These are phyloP conservation scores for Coelastrella sp. DNA, from an alignment of 139 green algal species.

Conservation along the genomic window DNA sequence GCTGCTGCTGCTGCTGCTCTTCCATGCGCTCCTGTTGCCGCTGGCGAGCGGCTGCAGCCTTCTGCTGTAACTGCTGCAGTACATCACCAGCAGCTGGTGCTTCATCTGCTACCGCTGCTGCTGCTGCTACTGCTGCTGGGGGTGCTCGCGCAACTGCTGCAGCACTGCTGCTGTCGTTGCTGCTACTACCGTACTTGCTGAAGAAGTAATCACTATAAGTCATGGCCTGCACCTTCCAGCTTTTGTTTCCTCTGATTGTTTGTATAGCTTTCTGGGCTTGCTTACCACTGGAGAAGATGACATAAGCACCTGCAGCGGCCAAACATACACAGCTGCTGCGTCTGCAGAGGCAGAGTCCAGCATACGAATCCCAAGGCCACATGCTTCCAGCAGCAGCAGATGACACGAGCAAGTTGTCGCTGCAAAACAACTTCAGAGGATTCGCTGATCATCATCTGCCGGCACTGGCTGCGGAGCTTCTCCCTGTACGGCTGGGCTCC, in stretches of 20 bases:
- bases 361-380: background rate
- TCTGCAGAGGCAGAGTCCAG: background rate
- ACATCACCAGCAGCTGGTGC: background rate
- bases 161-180: background rate
- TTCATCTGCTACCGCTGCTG: constrained; percentile 3
- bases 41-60: background rate
- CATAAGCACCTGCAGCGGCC: background rate
- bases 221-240: background rate
- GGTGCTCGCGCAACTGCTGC: background rate
- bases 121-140: background rate
- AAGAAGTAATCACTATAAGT: constrained; percentile 3
- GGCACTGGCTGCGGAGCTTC: no score
- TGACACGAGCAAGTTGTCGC: background rate
- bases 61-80: constrained; percentile 16
- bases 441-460: no score
- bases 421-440: background rate
- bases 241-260: background rate
- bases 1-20: background rate
- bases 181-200: background rate
- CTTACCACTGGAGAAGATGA: background rate
- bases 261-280: background rate
- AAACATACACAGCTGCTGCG: background rate
- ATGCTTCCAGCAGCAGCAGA: background rate
- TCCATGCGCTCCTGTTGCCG: background rate
- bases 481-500: no score